Base-by-base conservation (phyloP, 1,284 basidiomycete genomes). In the Pholiota adiposa region DNA sequence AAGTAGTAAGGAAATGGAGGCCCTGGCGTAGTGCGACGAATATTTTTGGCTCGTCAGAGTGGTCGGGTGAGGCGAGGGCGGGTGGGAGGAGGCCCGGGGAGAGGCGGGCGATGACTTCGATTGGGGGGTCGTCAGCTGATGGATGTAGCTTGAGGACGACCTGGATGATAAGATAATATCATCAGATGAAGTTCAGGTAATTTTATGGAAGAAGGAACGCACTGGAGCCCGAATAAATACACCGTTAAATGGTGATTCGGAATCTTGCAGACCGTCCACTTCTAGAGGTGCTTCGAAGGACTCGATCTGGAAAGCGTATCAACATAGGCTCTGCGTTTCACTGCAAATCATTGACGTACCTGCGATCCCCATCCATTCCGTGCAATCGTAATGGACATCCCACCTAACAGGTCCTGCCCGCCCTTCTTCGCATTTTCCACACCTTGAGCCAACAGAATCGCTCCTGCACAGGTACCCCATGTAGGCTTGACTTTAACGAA, bases 401-500 rank as follows among this genome's bases (percentile, higher is more conserved):
- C 96, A 27, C 90, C 90, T 18, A 98, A 79, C 12, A 96, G 79
- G 66, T 96, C 92, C 74, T 96, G 94, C 1, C 94, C 93, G 40
- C 92, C 93, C 69, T 88, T 90, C 79, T 96, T 97, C 11, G 88
- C 85, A 51, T 92, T 90, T 63, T 89, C 87, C 14, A 93, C 83
- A 7, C 80, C 75, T 63, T 88, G 81, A 2, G 93, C 85, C 44
- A 98, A 85, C 51, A 98, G 80, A 65, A 99, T 98, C 65, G 97
- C 96, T 18, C 97, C 97, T 0, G 97, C 97, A 74, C 97, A 99
- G 0, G 96, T 98, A 2, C 97, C 97, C 94, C 95, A 99, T 0
- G 96, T 87, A 0, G 94, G 89, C 67, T 89, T 93, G 0, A 72
- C 80, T 69, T 76, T 80, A 56, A 80, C 78, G 75, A 89, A 98